Evolutionary conservation across 192 early-diverging fungal species (phyloP).

Genomic region (Glomus cerebriforme): DNA sequence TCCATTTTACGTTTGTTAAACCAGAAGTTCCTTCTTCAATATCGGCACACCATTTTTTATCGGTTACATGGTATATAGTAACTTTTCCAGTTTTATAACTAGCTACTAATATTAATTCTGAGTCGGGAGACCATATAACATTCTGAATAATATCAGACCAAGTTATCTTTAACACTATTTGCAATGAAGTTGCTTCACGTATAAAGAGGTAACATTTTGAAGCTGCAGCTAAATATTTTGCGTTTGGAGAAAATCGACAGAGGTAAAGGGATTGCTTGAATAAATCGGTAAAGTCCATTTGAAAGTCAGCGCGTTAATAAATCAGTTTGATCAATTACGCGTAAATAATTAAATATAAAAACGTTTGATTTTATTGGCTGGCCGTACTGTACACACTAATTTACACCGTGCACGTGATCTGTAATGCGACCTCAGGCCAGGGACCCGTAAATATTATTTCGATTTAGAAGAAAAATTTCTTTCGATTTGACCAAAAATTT

Average conservation of each 20-base stretch:
- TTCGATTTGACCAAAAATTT: too few relatives aligned
- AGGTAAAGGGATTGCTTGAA: slow-evolving; percentile 65
- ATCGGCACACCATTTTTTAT: slow-evolving; percentile 57
- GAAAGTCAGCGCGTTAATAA: too few relatives aligned
- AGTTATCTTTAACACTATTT: slow-evolving; percentile 51
- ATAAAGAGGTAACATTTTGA: slow-evolving; percentile 68
- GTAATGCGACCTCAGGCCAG: too few relatives aligned
- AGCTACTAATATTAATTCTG: slow-evolving; percentile 56
- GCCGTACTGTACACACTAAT: too few relatives aligned
- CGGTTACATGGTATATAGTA: slow-evolving; percentile 59
- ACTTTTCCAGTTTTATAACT: slow-evolving; percentile 48
- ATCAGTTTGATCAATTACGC: too few relatives aligned
- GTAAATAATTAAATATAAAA: too few relatives aligned
- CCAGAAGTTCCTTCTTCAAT: slow-evolving; percentile 57
- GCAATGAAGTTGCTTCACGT: slow-evolving; percentile 64
- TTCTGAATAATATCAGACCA: slow-evolving; percentile 34
- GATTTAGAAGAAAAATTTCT: too few relatives aligned
- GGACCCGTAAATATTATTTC: too few relatives aligned
- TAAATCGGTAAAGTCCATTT: slow-evolving; percentile 68
- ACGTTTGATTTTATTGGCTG: too few relatives aligned
- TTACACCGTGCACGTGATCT: too few relatives aligned
- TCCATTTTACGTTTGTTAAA: slow-evolving; percentile 35
- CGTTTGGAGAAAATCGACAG: slow-evolving; percentile 62
- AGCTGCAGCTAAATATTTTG: slow-evolving; percentile 68
- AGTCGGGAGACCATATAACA: slow-evolving; percentile 70